phyloP scores from a whole-genome alignment of 805 yeast genomes.

The Saccharomycopsis sp. region DNA sequence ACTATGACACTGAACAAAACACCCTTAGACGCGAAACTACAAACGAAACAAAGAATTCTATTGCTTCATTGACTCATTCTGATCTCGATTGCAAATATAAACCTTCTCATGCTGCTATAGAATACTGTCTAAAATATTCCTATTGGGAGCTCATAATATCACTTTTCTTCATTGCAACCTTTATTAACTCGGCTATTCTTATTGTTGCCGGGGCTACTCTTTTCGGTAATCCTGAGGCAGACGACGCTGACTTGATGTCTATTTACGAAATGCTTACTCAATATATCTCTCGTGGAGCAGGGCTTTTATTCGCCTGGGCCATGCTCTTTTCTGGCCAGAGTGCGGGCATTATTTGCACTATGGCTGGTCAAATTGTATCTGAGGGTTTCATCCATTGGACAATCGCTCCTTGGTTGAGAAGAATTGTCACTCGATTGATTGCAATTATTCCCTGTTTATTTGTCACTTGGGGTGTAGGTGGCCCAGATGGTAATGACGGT shows the following conservation, averaged over 20 bases:
- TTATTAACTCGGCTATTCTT: conserved; percentile 79
- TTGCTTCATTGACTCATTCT: neutral
- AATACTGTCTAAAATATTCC: conserved; percentile 67
- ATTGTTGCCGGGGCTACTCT: conserved; percentile 79
- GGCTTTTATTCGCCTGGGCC: conserved; percentile 79
- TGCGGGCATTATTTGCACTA: conserved; percentile 88
- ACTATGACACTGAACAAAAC: neutral
- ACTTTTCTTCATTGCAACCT: conserved; percentile 71
- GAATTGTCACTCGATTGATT: conserved; percentile 69
- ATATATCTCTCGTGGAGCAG: conserved; percentile 68
- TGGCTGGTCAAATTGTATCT: conserved; percentile 87
- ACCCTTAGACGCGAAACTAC: neutral
- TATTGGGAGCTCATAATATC: conserved; percentile 65
- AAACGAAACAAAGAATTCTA: neutral
- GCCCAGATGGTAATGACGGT: neutral
- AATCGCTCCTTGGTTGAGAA: conserved; percentile 70
- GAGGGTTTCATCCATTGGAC: conserved; percentile 89
- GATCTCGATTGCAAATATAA: conserved; percentile 39
- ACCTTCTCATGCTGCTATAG: conserved; percentile 72
- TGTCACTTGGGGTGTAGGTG: conserved; percentile 65
- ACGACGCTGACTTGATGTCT: conserved; percentile 74
- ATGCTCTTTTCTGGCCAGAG: conserved; percentile 81
- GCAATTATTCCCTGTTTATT: conserved; percentile 77
- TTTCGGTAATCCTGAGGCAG: conserved; percentile 62
- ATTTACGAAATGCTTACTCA: conserved; percentile 58